Evolutionary conservation across 2,329 filamentous ascomycete species (phyloP).

Genomic region (Aspergillus ibericus): DNA sequence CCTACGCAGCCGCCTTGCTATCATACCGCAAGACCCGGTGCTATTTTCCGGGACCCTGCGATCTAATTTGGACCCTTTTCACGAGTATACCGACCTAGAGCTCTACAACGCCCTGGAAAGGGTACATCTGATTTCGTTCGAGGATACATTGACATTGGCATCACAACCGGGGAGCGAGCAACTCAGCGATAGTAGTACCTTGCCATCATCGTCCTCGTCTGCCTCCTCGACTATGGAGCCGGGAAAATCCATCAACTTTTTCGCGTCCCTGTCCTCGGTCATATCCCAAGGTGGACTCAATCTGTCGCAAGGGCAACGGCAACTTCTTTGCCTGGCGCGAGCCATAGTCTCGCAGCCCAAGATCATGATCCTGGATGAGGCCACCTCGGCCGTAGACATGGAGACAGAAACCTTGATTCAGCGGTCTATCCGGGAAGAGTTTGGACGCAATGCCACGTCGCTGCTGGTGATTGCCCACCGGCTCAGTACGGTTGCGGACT

Average conservation of each 20-base stretch:
- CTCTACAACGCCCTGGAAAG: slow-evolving; percentile 68
- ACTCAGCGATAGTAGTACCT: slow-evolving; percentile 13
- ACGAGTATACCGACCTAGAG: slow-evolving; percentile 66
- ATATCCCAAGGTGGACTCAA: slow-evolving; percentile 73
- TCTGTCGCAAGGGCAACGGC: slow-evolving; percentile 31
- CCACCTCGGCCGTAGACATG: slow-evolving; percentile 77
- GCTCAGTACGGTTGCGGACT: slow-evolving; percentile 66
- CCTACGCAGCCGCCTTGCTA: slow-evolving; percentile 69
- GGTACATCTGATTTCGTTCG: slow-evolving; percentile 63
- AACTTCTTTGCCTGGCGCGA: slow-evolving; percentile 30
- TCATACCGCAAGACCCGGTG: slow-evolving; percentile 80
- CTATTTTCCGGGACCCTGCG: slow-evolving; percentile 77
- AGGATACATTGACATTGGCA: slow-evolving; percentile 35
- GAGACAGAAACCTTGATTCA: slow-evolving; percentile 73
- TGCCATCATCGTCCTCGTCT: slow-evolving; percentile 7
- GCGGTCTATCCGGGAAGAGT: slow-evolving; percentile 69
- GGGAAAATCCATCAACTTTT: slow-evolving; percentile 45
- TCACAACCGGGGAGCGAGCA: slow-evolving; percentile 11
- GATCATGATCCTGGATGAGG: slow-evolving; percentile 79
- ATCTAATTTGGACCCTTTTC: slow-evolving; percentile 74
- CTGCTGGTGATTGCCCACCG: slow-evolving; percentile 62
- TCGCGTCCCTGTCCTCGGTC: slow-evolving; percentile 61
- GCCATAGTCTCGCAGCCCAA: slow-evolving; percentile 68
- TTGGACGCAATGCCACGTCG: slow-evolving; percentile 58
- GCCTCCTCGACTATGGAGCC: slow-evolving; percentile 2